A percentile compares a stretch with the other conserved stretches of the same genome.
Evolutionary conservation across 1,284 basidiomycete species (phyloP).

Genomic region (Coniferiporia weirii): DNA sequence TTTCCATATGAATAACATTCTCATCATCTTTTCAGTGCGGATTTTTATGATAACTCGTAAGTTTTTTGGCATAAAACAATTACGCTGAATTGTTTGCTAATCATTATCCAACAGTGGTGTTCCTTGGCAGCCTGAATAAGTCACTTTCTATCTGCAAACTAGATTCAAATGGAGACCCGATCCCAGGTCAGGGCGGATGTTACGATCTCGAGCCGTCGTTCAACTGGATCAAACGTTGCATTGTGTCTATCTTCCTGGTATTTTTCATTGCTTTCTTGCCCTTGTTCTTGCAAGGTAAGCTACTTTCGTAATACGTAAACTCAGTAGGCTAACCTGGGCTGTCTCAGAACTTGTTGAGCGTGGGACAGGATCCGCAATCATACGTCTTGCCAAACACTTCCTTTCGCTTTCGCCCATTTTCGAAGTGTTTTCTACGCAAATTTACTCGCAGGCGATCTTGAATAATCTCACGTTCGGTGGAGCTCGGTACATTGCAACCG

Average conservation of each 20-base stretch:
- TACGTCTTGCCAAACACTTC: slow-evolving; percentile 93
- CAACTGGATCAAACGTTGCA: slow-evolving; percentile 94
- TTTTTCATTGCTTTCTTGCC: slow-evolving; percentile 96
- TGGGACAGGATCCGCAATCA: slow-evolving; percentile 88
- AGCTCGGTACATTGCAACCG: slow-evolving; percentile 94
- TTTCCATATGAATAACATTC: slow-evolving; percentile 99
- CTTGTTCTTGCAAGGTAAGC: slow-evolving; percentile 86
- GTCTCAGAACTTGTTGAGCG: slow-evolving; percentile 83
- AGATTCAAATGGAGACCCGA: slow-evolving; percentile 72
- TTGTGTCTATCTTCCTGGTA: slow-evolving; percentile 94
- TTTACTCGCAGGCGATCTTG: slow-evolving; percentile 92
- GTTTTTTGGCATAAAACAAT: slow-evolving; percentile 29
- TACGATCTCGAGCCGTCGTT: slow-evolving; percentile 94
- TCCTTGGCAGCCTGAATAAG: slow-evolving; percentile 92
- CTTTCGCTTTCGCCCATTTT: slow-evolving; percentile 91
- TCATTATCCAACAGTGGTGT: slow-evolving; percentile 55
- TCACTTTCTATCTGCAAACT: slow-evolving; percentile 83
- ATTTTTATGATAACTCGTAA: slow-evolving; percentile 87
- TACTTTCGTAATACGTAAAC: not conserved
- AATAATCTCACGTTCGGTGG: slow-evolving; percentile 95
- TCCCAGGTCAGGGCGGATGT: slow-evolving; percentile 81
- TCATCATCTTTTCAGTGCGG: slow-evolving; percentile 95
- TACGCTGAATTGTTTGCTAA: slow-evolving; percentile 14
- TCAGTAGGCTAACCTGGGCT: slow-evolving; percentile 1
- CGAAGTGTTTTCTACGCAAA: slow-evolving; percentile 96